Percentiles rank a stretch among this genome's conserved stretches.
phyloP scores from a whole-genome alignment of 768 basidiomycete species.

The Leccinum rimulosum region DNA sequence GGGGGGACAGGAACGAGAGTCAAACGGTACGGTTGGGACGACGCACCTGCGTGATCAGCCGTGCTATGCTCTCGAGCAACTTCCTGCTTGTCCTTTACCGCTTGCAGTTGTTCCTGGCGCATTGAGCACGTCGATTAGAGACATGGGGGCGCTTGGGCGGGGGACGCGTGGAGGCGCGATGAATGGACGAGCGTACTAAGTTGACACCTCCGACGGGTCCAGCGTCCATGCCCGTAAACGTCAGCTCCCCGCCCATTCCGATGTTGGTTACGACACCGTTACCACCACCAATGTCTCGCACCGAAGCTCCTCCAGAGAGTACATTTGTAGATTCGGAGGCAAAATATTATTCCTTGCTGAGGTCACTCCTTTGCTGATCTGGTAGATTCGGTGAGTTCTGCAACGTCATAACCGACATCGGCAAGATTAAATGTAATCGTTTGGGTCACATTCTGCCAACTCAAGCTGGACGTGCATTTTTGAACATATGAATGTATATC shows the following conservation, averaged over 20 bases:
- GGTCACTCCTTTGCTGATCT: not conserved
- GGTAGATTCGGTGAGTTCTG: constrained; percentile 6
- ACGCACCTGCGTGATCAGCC: too few relatives aligned
- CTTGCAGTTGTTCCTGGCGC: not conserved
- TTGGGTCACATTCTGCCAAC: too few relatives aligned
- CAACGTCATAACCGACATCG: constrained; percentile 1
- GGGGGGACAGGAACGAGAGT: not conserved
- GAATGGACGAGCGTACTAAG: constrained; percentile 8
- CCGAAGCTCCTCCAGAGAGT: constrained; percentile 1
- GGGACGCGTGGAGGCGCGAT: constrained; percentile 27
- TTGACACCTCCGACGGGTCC: not conserved
- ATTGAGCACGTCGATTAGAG: constrained; percentile 26
- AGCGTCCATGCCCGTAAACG: constrained; percentile 7
- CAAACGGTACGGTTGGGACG: not conserved
- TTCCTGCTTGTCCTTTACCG: not conserved
- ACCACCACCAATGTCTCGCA: not conserved
- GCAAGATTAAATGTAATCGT: too few relatives aligned
- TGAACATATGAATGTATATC: too few relatives aligned
- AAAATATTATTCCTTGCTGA: not conserved
- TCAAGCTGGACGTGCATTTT: too few relatives aligned
- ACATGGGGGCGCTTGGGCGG: constrained; percentile 8
- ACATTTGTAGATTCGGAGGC: not conserved
- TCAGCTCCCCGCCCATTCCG: constrained; percentile 6
- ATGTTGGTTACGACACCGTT: not conserved
- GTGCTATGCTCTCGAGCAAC: not conserved